These are phyloP conservation scores for Physcomitrium patens DNA, from an alignment of 225 moss, liverwort and hornwort species.

Conservation along the genomic window DNA sequence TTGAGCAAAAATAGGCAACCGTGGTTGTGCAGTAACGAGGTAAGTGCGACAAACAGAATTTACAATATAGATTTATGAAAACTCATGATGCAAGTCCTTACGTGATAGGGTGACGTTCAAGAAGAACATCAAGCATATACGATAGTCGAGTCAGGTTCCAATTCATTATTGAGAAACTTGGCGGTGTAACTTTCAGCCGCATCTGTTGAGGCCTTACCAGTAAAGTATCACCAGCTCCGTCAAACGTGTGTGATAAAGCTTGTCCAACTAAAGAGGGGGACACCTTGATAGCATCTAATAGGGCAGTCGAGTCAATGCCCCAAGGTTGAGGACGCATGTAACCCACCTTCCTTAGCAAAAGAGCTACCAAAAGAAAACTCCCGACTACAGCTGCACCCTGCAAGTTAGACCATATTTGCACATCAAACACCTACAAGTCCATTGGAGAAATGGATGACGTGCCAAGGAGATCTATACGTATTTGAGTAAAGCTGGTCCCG, in stretches of 20 bases:
- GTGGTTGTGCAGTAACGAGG: conserved; percentile 12
- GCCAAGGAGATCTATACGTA: background rate
- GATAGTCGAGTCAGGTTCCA: conserved; percentile 66
- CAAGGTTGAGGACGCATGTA: conserved; percentile 28
- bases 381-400: conserved; percentile 51
- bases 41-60: conserved; percentile 1
- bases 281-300: conserved; percentile 51
- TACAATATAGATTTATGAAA: conserved; percentile 24
- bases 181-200: conserved; percentile 64
- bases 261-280: conserved; percentile 38
- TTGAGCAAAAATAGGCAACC: background rate
- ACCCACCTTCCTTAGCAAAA: conserved; percentile 33
- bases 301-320: conserved; percentile 35
- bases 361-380: conserved; percentile 36
- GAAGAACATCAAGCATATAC: conserved; percentile 69
- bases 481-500: conserved; percentile 6
- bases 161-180: conserved; percentile 51
- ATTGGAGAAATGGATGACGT: conserved; percentile 18
- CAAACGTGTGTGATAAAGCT: conserved; percentile 37
- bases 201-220: conserved; percentile 59
- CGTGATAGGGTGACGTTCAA: conserved; percentile 73
- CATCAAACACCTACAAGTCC: conserved; percentile 28
- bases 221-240: conserved; percentile 44
- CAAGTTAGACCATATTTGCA: conserved; percentile 32
- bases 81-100: conserved; percentile 43